These are phyloP conservation scores for Sclerospora graminicola DNA, from an alignment of 352 stramenopile species.

Conservation along the genomic window DNA sequence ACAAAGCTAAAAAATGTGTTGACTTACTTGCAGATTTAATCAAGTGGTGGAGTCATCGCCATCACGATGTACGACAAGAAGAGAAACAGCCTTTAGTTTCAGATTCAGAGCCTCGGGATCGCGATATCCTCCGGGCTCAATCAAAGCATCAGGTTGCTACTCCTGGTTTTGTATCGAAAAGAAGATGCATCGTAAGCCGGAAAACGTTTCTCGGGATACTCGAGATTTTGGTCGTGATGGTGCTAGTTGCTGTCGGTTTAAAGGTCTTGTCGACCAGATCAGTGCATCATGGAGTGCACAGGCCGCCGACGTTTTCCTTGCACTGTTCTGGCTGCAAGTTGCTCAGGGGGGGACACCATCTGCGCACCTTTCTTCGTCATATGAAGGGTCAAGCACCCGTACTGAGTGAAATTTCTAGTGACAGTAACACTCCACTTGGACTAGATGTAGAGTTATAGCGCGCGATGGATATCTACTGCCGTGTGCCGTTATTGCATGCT, in stretches of 20 bases:
- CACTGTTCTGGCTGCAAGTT: conserved; percentile 20
- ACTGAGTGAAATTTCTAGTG: conserved; percentile 5
- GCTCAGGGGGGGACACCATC: conserved; percentile 13
- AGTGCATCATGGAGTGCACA: conserved; percentile 2
- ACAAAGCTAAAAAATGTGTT: conserved; percentile 4
- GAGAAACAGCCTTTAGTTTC: conserved; percentile 12
- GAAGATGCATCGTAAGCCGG: not conserved
- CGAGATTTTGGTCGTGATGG: conserved; percentile 17
- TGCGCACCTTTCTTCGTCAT: conserved; percentile 17
- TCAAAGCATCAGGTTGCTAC: not conserved
- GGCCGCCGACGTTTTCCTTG: conserved; percentile 12
- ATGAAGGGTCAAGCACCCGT: conserved; percentile 16
- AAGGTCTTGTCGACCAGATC: conserved; percentile 11
- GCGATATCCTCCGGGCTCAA: not conserved
- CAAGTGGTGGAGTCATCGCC: conserved; percentile 10
- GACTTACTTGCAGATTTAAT: conserved; percentile 8
- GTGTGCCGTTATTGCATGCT: conserved; percentile 48
- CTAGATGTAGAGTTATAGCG: conserved; percentile 40
- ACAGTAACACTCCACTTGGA: conserved; percentile 13
- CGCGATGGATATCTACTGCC: conserved; percentile 69
- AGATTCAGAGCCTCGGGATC: conserved; percentile 4
- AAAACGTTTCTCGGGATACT: conserved; percentile 5
- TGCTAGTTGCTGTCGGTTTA: conserved; percentile 8
- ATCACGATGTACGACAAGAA: conserved; percentile 1
- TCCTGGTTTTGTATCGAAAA: not conserved